phyloP scores from a whole-genome alignment of 2,329 filamentous ascomycete species.

The Talaromyces sp. region DNA sequence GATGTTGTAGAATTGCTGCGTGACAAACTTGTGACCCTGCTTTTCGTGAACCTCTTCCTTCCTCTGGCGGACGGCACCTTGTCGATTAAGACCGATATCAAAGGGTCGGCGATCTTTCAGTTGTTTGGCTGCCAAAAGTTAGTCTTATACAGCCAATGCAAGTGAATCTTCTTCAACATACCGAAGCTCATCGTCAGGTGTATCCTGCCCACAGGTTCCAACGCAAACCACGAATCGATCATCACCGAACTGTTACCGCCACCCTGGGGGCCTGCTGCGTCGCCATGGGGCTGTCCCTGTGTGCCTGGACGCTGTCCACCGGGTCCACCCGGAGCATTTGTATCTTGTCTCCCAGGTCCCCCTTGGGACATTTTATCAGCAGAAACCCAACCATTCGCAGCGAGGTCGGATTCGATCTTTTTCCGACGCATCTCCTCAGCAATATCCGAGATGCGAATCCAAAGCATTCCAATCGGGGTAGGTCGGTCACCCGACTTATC shows the following conservation, averaged over 20 bases:
- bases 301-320: conserved; percentile 18
- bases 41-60: conserved; percentile 99
- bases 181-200: conserved; percentile 84
- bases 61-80: conserved; percentile 92
- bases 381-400: conserved; percentile 92
- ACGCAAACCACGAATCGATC: conserved; percentile 93
- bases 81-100: conserved; percentile 85
- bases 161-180: conserved; percentile 26
- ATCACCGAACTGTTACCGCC: conserved; percentile 23
- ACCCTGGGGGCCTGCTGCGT: conserved; percentile 14
- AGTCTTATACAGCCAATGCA: conserved; percentile 13
- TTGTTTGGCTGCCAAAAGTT: conserved; percentile 60
- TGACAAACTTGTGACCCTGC: conserved; percentile 98
- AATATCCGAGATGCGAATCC: conserved; percentile 95
- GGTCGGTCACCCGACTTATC: conserved; percentile 89
- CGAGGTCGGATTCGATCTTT: conserved; percentile 94
- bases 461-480: conserved; percentile 88
- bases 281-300: conserved; percentile 17
- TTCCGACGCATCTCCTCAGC: conserved; percentile 96
- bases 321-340: conserved; percentile 24
- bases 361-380: conserved; percentile 84
- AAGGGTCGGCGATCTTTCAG: conserved; percentile 75
- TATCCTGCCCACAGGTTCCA: conserved; percentile 90
- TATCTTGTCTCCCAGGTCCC: conserved; percentile 48
- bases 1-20: conserved; percentile 99